Evolutionary conservation across 345 rosid genomes (phyloP), one percentile per base, ranked within the genome.

Genomic region (Salix viminalis): DNA sequence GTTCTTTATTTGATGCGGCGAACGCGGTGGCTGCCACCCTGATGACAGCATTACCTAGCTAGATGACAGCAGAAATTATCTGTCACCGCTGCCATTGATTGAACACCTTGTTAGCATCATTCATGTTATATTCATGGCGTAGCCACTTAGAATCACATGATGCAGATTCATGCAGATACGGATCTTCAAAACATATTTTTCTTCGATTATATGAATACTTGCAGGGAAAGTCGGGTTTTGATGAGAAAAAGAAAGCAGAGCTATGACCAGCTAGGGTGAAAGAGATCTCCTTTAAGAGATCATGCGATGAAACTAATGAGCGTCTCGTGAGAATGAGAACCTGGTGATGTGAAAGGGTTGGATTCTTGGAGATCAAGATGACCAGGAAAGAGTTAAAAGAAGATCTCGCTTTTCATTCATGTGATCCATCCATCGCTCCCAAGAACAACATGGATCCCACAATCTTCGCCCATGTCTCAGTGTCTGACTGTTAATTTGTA

Each of bases 341-440:
- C 46, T 8, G n/a, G 16, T 77, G 83, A 80, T 80, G 81, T 71
- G 83, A 80, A 80, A 75, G 81, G 79, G 69, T 64, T 26, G 54
- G 86, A 83, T 77, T 67, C 56, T 30, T 75, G 65, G 81, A 74
- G 64, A 83, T 83, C 77, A 77, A 67, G 46, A 12, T 73, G 41
- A 71, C n/a, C 30, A 66, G 61, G 69, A 75, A 77, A 71, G 66
- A 26, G 79, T 62, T 60, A 72, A 83, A 83, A 69, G 72, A 68
- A 77, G 71, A 77, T 83, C 70, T 67, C 69, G 21, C 61, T 39
- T 26, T 69, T 42, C 56, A 69, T 32, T 11, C 42, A 34, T 24
- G 2, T 4, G 12, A 54, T 34, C 46, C 74, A 54, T 34, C 46
- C 74, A 50, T n/a, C 65, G 10, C 64, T 58, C 64, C 64, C 28